Evolutionary conservation across 225 moss, liverwort and hornwort species (phyloP).

Genomic region (Sphagnum tenellum): DNA sequence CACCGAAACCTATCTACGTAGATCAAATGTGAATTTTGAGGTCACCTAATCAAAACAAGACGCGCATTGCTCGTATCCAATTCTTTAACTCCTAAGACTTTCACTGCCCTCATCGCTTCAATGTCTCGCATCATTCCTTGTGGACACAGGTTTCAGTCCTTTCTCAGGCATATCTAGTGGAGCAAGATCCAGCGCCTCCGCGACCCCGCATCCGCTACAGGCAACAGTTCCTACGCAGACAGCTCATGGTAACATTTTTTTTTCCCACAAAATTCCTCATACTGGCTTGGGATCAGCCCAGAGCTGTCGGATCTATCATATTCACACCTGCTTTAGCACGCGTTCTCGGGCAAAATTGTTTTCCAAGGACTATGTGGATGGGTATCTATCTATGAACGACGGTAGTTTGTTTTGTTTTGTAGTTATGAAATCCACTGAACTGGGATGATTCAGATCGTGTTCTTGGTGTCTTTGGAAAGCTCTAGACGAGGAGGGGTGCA

Average conservation of each 20-base stretch:
- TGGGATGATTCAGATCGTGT: too few species aligned
- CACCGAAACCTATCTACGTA: not conserved
- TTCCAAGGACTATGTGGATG: not conserved
- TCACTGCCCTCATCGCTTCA: too few species aligned
- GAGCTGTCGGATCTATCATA: not conserved
- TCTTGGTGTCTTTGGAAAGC: too few species aligned
- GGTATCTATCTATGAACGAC: too few species aligned
- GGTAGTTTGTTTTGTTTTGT: too few species aligned
- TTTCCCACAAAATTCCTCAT: not conserved
- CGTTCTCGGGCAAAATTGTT: not conserved
- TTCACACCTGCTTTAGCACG: not conserved
- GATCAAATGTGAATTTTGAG: not conserved
- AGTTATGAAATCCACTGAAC: too few species aligned
- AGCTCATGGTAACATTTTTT: constrained; percentile 6
- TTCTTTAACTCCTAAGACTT: not conserved
- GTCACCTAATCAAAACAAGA: not conserved
- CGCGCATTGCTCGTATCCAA: not conserved
- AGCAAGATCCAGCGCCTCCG: not conserved
- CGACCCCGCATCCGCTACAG: constrained; percentile 2
- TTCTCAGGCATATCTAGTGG: constrained; percentile 8
- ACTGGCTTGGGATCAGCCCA: not conserved
- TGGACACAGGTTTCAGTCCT: constrained; percentile 15
- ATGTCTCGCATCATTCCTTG: too few species aligned
- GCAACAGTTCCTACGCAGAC: constrained; percentile 3
- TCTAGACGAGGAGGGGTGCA: too few species aligned